Evolutionary conservation across 2,329 filamentous ascomycete species (phyloP), one percentile per base, ranked within the genome.

Genomic region (Pyrenochaeta sp.): DNA sequence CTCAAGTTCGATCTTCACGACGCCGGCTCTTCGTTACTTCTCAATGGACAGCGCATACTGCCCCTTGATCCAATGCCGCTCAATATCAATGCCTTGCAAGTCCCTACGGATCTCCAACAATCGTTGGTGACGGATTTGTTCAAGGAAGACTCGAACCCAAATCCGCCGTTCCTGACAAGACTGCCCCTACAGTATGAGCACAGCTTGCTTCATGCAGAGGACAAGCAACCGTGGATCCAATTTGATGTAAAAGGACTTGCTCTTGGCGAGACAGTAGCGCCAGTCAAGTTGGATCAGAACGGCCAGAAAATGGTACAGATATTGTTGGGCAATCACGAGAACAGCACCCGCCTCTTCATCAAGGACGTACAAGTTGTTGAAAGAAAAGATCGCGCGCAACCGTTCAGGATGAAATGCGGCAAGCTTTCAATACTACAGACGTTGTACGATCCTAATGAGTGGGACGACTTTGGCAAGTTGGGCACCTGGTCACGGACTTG

Each of bases 401-500:
- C 63, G 9, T 50, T 55, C 29, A 52, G 35, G 26, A 67, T 66
- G 63, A 53, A 57, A 24, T 67, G 65, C 24, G 64, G 65, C 4
- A 63, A 49, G 24, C 38, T 53, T 21, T 61, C 61, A 4, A 60
- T 62, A 46, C 23, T 57, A n/a, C 41, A 41, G 24, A 65, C 60
- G 0, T 23, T 42, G 3, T 67, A 54, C 40, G 57, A 65, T 13
- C 62, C 64, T 1, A 34, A 46, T 9, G 58, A 67, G 21, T 67
- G 65, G 65, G 65, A 68, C 35, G 40, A 53, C 21, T 63, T 58
- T 42, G 64, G 64, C 38, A 54, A 56, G 35, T 45, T 63, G 19
- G 64, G 62, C 14, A 60, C 65, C 2, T 55, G 42, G 46, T 31
- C 45, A 11, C 51, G 59, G 36, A 37, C 32, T 10, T 54, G 38